Base-by-base conservation (phyloP, 169 alveolate genomes). In the Cryptosporidium xiaoi region DNA sequence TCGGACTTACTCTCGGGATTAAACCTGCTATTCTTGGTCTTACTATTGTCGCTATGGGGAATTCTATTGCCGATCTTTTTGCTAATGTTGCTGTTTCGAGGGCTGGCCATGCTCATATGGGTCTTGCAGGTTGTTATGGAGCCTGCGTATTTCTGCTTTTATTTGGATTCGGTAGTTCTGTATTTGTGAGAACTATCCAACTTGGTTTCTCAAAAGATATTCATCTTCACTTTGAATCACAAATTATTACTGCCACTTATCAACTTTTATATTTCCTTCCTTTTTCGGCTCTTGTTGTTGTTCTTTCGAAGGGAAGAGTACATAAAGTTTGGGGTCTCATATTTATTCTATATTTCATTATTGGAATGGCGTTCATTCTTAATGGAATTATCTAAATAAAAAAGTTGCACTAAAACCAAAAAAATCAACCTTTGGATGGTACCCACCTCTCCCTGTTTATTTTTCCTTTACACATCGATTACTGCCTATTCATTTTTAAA, bases 81-180 rank as follows among this genome's bases (percentile, higher is more conserved):
- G 87, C 87, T 3, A 77, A 77, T 77, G 87, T 77, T 16, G 87
- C 87, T 7, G 87, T 77, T 46, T 56, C 87, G 3, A 77, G 87
- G 64, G 87, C 87, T 34, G 87, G 87, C 7, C 87, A 77, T 60
- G 87, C 71, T 20, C 87, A 62, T 60, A 77, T 77, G 87, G 87
- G 87, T 15, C 87, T 77, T 36, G 87, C 87, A 4, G 87, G 87
- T 13, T 77, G 87, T 15, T 77, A 77, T 56, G 87, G 87, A 5
- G 87, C 87, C 5, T 77, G 87, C 34, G 87, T 77, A 34, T 77
- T 77, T 13, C 51, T 77, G 10, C 64, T 77, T 4, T 20, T 77
- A 36, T 77, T 77, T 60, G 87, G 87, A 46, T 60, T 77, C 34
- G 87, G 87, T 24, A 58, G 87, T 5, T 77, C 87, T 10, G 87